phyloP scores from a whole-genome alignment of 306 rosid genomes.

The Inga leiocalycina region DNA sequence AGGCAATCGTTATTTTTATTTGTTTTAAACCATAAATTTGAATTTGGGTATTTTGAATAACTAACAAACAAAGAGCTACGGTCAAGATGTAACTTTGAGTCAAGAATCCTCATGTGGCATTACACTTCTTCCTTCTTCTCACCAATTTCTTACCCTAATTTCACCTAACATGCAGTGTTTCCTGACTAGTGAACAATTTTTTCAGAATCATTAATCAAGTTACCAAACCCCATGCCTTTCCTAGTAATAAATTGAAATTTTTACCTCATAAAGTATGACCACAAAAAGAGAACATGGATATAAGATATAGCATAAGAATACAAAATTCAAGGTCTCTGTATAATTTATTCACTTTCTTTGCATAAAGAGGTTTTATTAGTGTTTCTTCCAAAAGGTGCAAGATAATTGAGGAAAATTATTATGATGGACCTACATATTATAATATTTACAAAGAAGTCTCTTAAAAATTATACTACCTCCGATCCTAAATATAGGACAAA shows the following conservation, averaged over 20 bases:
- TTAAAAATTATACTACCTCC: neutral
- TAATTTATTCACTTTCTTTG: neutral
- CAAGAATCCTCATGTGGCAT: neutral
- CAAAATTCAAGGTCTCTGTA: neutral
- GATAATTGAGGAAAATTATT: neutral
- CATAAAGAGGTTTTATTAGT: neutral
- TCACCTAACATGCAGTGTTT: neutral
- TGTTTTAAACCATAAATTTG: slow-evolving; percentile 20
- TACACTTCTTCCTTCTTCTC: neutral
- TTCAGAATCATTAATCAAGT: neutral
- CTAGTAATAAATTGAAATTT: neutral
- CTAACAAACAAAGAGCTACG: neutral
- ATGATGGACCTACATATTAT: neutral
- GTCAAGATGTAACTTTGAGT: neutral
- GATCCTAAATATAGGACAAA: too few species aligned
- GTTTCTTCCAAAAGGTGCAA: neutral
- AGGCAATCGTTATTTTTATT: neutral
- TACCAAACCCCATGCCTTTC: neutral
- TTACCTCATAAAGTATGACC: neutral
- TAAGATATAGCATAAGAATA: neutral
- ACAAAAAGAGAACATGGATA: neutral
- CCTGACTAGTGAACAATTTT: neutral
- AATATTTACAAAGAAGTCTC: neutral
- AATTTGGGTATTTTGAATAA: neutral
- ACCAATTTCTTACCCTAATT: neutral